Evolutionary conservation across 192 early-diverging fungal genomes (phyloP), one percentile per base, ranked within the genome.

Genomic region (Coemansia biformis): DNA sequence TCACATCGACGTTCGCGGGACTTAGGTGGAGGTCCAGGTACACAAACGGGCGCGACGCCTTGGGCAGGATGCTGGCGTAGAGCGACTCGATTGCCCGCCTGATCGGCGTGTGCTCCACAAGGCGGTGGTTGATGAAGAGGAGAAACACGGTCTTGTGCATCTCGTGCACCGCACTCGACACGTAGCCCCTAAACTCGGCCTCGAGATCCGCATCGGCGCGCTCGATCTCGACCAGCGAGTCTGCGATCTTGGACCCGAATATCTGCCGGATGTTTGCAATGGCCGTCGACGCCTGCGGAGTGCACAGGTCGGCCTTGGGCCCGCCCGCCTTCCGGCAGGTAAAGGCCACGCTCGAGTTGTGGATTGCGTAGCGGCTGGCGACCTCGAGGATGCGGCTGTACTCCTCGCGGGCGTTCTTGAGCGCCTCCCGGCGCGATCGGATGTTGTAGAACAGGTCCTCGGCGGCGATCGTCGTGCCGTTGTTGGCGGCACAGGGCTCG

Each of bases 371-470:
- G n/a, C 83, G 68, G 35, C 82, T 85, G 16, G 96, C 83, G 24
- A 99, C 80, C 48, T 96, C 90, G 39, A 94, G 54, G 43, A 98
- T 91, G 32, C 85, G 72, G 54, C 83, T 86, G 57, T 99, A 98
- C 53, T 96, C 93, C 15, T 98, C 93, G 11, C 71, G 81, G 0
- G 82, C 53, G 51, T 86, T 92, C 43, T 86, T 91, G 18, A 96
- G 63, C 6, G 96, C 93, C 29, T 83, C 88, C 38, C 79, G 77
- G 17, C 96, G 84, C 8, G 84, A 90, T 19, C 86, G 81, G 4
- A 91, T 81, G 61, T 96, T 99, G 69, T 88, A 98, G 60, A 99
- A 99, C 44, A 99, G 57, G 53, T 97, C 93, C 61, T 99, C 93
- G 12, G 83, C 93, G 32, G 84, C 85, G 26, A 99, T 92, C 38